Percentiles rank a stretch among this genome's conserved stretches.
Evolutionary conservation across 352 stramenopile genomes (phyloP).

Genomic region (Pythium aphanidermatum): DNA sequence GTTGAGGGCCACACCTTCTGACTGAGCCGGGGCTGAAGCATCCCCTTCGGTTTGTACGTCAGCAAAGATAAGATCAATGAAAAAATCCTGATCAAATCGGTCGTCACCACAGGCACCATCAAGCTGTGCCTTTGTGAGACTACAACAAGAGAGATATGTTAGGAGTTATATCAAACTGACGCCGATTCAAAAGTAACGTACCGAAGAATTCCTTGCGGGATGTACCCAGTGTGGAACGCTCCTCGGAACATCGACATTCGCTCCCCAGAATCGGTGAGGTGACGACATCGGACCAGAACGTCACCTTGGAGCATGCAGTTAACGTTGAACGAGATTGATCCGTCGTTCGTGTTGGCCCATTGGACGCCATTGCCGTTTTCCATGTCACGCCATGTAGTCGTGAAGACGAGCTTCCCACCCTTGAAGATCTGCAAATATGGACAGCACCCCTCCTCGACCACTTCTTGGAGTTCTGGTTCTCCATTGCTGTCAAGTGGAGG

Average conservation of each 20-base stretch:
- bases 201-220: conserved; percentile 92
- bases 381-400: conserved; percentile 86
- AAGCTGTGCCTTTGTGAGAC: conserved; percentile 93
- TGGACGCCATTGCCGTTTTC: conserved; percentile 85
- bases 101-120: conserved; percentile 93
- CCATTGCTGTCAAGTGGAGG: conserved; percentile 17
- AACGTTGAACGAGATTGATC: conserved; percentile 91
- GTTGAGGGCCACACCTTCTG: conserved; percentile 66
- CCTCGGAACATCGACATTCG: conserved; percentile 96
- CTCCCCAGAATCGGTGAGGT: conserved; percentile 87
- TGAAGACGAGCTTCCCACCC: conserved; percentile 94
- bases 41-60: conserved; percentile 82
- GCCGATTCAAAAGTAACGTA: conserved; percentile 18
- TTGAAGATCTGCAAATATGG: conserved; percentile 99
- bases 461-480: conserved; percentile 51
- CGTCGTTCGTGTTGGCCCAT: conserved; percentile 87
- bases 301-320: conserved; percentile 97
- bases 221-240: conserved; percentile 98
- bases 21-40: conserved; percentile 20
- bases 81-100: conserved; percentile 94
- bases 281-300: conserved; percentile 94
- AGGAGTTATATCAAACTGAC: no score
- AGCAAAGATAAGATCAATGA: conserved; percentile 96
- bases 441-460: conserved; percentile 88
- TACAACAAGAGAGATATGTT: conserved; percentile 18